Conservation (phyloP, 129 eudicot species). For the Saposhnikovia divaricata region DNA sequence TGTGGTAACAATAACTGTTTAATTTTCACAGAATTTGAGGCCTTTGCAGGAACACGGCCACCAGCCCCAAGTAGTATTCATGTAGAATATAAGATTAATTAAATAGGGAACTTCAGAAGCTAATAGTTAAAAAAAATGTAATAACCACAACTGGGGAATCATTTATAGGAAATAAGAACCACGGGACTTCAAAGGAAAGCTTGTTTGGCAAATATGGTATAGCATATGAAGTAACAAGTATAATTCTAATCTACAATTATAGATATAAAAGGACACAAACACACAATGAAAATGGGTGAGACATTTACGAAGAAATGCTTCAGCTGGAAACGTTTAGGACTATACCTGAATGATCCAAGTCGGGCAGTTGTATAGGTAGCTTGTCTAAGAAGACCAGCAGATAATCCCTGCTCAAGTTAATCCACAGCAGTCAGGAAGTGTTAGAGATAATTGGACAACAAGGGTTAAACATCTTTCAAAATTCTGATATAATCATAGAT, state of each 20-base stretch:
- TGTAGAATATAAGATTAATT: not conserved
- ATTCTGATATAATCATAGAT: too few species aligned
- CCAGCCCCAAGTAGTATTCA: not conserved
- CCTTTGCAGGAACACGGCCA: not conserved
- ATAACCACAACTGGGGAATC: not conserved
- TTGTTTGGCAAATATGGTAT: not conserved
- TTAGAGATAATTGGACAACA: not conserved
- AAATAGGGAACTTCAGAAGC: not conserved
- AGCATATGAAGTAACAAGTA: not conserved
- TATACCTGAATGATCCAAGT: constrained; percentile 78
- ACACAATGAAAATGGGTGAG: not conserved
- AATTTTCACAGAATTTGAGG: not conserved
- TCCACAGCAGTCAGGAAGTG: not conserved
- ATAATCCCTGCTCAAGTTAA: constrained; percentile 59
- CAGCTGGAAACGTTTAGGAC: not conserved
- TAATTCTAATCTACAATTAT: not conserved
- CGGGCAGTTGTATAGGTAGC: constrained; percentile 97
- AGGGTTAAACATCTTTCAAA: not conserved
- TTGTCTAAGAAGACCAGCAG: constrained; percentile 96
- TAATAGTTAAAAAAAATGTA: not conserved
- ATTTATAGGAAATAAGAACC: not conserved
- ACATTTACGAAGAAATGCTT: not conserved
- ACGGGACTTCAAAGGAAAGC: not conserved
- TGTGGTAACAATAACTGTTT: not conserved
- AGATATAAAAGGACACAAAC: not conserved